A percentile compares a stretch with the other conserved stretches of the same genome.
Evolutionary conservation across 306 rosid genomes (phyloP).

Genomic region (Malus asiatica): DNA sequence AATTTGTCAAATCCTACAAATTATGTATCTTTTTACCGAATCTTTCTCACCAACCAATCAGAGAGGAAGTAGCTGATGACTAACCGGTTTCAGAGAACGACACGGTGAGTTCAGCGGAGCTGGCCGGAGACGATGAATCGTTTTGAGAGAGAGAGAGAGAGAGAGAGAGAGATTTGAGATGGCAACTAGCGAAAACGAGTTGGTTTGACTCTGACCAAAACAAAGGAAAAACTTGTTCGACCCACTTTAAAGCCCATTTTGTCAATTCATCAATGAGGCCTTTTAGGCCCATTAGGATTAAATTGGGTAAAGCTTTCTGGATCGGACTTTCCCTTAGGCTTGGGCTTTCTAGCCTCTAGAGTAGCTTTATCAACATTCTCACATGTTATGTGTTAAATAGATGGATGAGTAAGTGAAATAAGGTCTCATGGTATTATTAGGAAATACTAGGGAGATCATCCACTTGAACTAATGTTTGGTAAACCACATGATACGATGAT

Average conservation of each 20-base stretch:
- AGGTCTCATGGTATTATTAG: background rate
- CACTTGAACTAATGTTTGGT: no score
- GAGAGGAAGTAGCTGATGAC: background rate
- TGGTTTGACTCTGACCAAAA: background rate
- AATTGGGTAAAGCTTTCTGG: no score
- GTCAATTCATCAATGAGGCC: background rate
- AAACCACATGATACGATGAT: accelerated
- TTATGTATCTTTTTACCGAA: background rate
- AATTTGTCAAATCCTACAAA: background rate
- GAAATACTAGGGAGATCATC: no score
- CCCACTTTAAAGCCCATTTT: background rate
- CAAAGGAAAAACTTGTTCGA: background rate
- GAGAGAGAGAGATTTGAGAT: background rate
- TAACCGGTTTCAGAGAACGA: background rate
- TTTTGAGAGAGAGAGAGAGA: background rate
- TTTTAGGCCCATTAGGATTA: background rate
- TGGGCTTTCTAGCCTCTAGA: background rate
- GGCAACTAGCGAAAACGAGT: background rate
- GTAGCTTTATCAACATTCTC: no score
- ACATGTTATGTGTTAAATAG: no score
- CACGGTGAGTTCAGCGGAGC: background rate
- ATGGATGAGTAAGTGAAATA: no score
- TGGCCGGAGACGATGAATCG: background rate
- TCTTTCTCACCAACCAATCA: background rate
- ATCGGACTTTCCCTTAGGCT: background rate